phyloP scores from a whole-genome alignment of 208 protist species.

The Tetramitus jugosus region DNA sequence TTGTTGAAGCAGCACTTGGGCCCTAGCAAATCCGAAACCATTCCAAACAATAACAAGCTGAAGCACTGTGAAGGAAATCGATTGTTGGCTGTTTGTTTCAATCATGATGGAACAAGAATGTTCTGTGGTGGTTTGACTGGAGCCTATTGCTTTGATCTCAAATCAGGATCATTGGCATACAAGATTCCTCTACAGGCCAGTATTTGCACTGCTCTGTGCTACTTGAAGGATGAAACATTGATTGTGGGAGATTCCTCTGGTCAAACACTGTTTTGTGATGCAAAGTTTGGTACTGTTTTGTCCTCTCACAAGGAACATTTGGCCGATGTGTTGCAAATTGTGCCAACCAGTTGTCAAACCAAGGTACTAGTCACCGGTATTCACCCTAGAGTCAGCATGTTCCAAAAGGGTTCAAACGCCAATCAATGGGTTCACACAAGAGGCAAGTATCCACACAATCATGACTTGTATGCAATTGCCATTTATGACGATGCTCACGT shows the following conservation, averaged over 20 bases:
- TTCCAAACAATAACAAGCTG: background rate
- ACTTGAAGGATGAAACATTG: too few relatives aligned
- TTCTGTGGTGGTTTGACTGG: background rate
- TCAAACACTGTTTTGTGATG: slow-evolving; percentile 4
- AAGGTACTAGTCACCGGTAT: background rate
- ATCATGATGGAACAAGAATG: background rate
- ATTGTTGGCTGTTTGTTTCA: background rate
- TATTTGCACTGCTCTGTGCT: background rate
- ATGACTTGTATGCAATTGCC: background rate
- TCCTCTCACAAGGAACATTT: background rate
- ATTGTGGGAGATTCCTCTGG: slow-evolving; percentile 3
- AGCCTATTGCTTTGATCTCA: background rate
- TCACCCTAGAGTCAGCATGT: background rate
- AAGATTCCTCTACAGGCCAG: background rate
- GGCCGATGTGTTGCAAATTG: slow-evolving; percentile 6
- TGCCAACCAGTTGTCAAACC: background rate
- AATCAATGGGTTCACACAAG: background rate
- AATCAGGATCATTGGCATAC: background rate
- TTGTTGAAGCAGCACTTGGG: background rate
- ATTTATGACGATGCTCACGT: background rate
- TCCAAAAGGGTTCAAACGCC: background rate
- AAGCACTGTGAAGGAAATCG: background rate
- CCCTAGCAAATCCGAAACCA: background rate
- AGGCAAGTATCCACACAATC: background rate
- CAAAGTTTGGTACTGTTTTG: background rate